Evolutionary conservation across 2,329 filamentous ascomycete species (phyloP).

Genomic region (Elsinoe arachidis): DNA sequence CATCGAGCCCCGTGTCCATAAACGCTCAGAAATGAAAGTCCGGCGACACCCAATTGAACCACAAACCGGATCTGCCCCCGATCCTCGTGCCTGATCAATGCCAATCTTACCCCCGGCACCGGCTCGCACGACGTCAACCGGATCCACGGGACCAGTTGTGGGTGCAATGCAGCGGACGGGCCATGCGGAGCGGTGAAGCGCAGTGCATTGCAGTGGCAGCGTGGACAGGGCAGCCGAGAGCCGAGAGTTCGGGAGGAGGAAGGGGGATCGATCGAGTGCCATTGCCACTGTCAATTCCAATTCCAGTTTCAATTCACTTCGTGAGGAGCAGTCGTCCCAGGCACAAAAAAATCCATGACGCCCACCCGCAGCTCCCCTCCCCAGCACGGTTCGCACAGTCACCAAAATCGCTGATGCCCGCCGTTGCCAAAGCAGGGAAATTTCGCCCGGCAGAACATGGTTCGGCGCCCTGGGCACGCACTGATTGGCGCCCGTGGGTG

Average conservation of each 20-base stretch:
- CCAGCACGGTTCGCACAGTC: no score
- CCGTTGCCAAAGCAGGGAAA: no score
- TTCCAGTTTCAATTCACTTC: no score
- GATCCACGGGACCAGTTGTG: slow-evolving; percentile 1
- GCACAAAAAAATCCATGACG: no score
- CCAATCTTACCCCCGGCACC: background rate
- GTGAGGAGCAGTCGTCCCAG: no score
- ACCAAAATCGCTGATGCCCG: no score
- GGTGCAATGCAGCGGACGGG: background rate
- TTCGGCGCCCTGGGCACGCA: background rate
- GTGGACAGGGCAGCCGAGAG: background rate
- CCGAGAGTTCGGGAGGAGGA: background rate
- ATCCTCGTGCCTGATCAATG: background rate
- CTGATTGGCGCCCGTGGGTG: background rate
- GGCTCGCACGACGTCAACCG: slow-evolving; percentile 7
- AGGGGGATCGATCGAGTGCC: no score
- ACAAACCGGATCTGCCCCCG: background rate
- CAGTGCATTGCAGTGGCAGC: background rate
- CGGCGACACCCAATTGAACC: no score
- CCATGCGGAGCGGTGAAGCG: background rate
- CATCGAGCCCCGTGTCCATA: no score
- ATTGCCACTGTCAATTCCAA: no score
- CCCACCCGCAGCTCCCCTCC: no score
- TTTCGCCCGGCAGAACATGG: background rate
- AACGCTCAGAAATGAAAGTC: no score